Base-by-base conservation (phyloP, 768 basidiomycete genomes). In the Coprinellus aureogranulatus region DNA sequence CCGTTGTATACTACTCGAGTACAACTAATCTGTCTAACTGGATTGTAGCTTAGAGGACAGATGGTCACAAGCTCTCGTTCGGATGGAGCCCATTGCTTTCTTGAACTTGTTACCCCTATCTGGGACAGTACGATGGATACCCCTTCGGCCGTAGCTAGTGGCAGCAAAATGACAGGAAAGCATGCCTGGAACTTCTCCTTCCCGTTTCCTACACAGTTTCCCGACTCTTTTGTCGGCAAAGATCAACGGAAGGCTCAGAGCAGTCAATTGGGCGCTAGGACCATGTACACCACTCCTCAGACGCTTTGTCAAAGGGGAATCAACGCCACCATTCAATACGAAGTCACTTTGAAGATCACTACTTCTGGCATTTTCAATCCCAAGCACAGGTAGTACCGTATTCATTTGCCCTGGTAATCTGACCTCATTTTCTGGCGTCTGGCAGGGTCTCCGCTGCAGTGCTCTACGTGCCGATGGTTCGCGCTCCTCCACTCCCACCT, bases 391-490 rank as follows among this genome's bases (percentile, higher is more conserved):
- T 51, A 34, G n/a, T n/a, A n/a, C n/a, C n/a, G 18, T 14, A 4
- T n/a, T 49, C n/a, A n/a, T 28, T n/a, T 3, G 11, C n/a, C 28
- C 3, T 18, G 23, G 46, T 8, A 31, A 10, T 16, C 31, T 3
- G n/a, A 5, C 18, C 18, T 30, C 23, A 20, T 31, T 51, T 12
- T 34, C 6, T 28, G 5, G 34, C 9, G n/a, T 50, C n/a, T 48
- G n/a, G n/a, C 4, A 51, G 49, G n/a, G 27, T 51, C 4, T 28
- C 49, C 27, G 49, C 28, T 6, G 34, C 22, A 23, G 49, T 57
- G 18, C 39, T 57, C 8, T 57, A 57, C 27, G 40, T 57, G 9
- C 56, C 56, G 14, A 9, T 51, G 14, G 51, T 40, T 34, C 23
- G 31, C 14, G 10, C 56, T 3, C 46, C 49, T 18, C 56, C 56